phyloP scores from a whole-genome alignment of 345 rosid genomes.

The Dipteronia dyeriana region DNA sequence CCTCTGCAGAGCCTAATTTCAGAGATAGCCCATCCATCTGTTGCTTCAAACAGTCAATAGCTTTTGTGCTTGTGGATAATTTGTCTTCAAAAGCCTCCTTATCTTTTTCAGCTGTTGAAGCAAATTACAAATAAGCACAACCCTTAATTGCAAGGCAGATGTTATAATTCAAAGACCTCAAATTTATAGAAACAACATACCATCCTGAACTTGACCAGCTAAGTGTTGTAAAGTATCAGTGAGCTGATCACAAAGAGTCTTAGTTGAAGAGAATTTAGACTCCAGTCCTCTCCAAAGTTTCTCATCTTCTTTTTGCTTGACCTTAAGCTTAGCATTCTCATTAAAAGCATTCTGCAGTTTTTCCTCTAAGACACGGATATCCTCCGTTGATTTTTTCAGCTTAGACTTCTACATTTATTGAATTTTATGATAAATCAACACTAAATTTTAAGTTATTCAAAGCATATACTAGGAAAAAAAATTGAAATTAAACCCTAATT shows the following conservation, averaged over 20 bases:
- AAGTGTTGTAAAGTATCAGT: constrained; percentile 80
- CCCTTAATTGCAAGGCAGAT: constrained; percentile 1
- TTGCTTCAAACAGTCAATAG: constrained; percentile 48
- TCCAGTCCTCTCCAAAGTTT: constrained; percentile 93
- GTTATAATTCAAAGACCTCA: constrained; percentile 5
- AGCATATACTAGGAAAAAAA: neutral
- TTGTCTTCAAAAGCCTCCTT: constrained; percentile 49
- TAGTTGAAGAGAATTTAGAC: constrained; percentile 85
- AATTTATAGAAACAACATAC: constrained; percentile 37
- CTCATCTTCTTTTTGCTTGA: constrained; percentile 87
- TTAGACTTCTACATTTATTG: constrained; percentile 59
- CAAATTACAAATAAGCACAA: constrained; percentile 24
- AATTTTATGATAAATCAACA: constrained; percentile 19
- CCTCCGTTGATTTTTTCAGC: constrained; percentile 73
- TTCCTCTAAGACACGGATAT: constrained; percentile 62
- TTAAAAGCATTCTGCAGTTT: constrained; percentile 84
- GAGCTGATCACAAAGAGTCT: constrained; percentile 74
- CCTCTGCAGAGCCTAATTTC: constrained; percentile 53
- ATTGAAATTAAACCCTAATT: constrained; percentile 11
- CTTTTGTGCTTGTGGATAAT: constrained; percentile 39
- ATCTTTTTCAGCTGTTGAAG: constrained; percentile 67
- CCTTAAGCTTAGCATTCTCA: constrained; percentile 88
- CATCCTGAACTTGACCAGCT: constrained; percentile 79
- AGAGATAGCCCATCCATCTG: constrained; percentile 44
- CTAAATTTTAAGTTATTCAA: constrained; percentile 9